These are phyloP conservation scores for Ambrosia hybrid DNA, from an alignment of 140 eudicot genomes.

Conservation along the genomic window DNA sequence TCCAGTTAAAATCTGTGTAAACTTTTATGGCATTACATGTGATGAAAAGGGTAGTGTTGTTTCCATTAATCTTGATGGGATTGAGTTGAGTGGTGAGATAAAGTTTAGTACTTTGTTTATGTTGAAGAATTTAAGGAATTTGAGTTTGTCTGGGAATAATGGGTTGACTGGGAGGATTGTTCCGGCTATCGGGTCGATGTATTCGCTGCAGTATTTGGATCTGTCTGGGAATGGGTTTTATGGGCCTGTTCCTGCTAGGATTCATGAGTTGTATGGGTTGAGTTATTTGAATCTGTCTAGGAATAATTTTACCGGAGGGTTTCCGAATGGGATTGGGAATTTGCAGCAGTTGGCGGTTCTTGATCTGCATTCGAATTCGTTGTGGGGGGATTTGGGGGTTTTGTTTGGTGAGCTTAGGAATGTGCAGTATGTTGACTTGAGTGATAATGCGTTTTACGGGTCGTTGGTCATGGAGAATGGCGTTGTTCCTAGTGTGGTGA, in stretches of 20 bases:
- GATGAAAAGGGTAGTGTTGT: conserved; percentile 38
- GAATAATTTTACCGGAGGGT: conserved; percentile 57
- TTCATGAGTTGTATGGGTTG: conserved; percentile 67
- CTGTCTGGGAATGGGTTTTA: conserved; percentile 72
- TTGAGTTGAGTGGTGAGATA: conserved; percentile 67
- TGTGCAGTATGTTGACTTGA: conserved; percentile 87
- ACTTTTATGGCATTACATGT: conserved; percentile 68
- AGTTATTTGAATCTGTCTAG: conserved; percentile 67
- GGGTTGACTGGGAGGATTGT: conserved; percentile 65
- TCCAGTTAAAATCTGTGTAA: conserved; percentile 41
- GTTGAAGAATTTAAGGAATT: conserved; percentile 52
- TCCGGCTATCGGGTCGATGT: conserved; percentile 65
- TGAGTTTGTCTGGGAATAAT: conserved; percentile 65
- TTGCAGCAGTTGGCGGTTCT: conserved; percentile 71
- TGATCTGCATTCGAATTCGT: conserved; percentile 72
- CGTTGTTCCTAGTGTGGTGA: conserved; percentile 58
- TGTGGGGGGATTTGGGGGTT: conserved; percentile 64
- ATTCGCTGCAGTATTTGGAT: conserved; percentile 67
- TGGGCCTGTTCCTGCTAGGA: conserved; percentile 76
- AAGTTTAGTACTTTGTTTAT: conserved; percentile 58
- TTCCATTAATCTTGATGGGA: conserved; percentile 57
- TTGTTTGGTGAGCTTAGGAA: conserved; percentile 61
- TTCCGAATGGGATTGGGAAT: conserved; percentile 62
- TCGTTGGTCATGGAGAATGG: conserved; percentile 39
- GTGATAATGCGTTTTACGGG: conserved; percentile 64